Evolutionary conservation across 495 filamentous ascomycete species (phyloP).

Genomic region (Aspergillus sclerotiicarbonarius): DNA sequence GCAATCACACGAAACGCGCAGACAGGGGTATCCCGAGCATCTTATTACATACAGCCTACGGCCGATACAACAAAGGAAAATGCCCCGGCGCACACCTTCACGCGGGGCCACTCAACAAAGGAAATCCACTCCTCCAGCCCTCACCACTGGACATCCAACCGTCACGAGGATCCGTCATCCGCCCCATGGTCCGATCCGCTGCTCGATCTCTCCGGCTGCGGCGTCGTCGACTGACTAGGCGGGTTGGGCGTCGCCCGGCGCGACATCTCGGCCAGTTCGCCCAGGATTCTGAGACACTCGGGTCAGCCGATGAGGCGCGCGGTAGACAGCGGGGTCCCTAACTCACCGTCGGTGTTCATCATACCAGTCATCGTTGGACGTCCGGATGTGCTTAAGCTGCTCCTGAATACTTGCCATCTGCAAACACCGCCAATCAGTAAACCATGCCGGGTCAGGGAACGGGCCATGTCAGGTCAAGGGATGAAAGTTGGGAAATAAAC

Average conservation of each 20-base stretch:
- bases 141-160: conserved; percentile 22
- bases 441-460: conserved; percentile 15
- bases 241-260: conserved; percentile 34
- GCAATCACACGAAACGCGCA: conserved; percentile 1
- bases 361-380: conserved; percentile 46
- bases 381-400: conserved; percentile 50
- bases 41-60: conserved; percentile 42
- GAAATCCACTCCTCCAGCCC: conserved; percentile 19
- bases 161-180: conserved; percentile 10
- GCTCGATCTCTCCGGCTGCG: conserved; percentile 26
- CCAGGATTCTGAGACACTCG: conserved; percentile 35
- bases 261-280: conserved; percentile 41
- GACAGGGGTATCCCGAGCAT: conserved; percentile 41
- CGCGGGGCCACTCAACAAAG: conserved; percentile 12
- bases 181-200: conserved; percentile 19
- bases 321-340: conserved; percentile 1
- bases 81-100: not conserved
- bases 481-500: conserved; percentile 37
- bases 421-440: conserved; percentile 20
- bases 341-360: conserved; percentile 46
- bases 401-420: conserved; percentile 53
- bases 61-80: conserved; percentile 27
- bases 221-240: conserved; percentile 34
- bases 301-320: not conserved
- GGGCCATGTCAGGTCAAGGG: conserved; percentile 33